These are phyloP conservation scores for Acanthamoeba polyphaga DNA, from an alignment of 208 protist species.

Conservation along the genomic window DNA sequence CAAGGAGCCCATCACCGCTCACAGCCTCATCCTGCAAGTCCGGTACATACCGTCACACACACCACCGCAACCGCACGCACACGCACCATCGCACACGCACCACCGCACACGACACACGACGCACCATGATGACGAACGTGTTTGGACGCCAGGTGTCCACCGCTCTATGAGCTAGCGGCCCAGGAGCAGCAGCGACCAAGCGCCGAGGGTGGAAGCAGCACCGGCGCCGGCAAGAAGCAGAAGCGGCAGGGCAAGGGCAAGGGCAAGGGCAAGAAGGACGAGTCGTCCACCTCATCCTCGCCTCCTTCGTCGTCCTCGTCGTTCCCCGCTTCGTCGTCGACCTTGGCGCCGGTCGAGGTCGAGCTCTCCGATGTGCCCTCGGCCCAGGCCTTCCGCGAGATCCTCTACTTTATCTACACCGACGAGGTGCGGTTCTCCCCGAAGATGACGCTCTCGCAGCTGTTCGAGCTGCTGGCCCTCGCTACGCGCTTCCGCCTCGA, in stretches of 20 bases:
- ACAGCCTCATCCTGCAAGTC: conserved; percentile 31
- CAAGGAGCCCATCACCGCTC: not conserved
- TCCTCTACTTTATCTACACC: conserved; percentile 3
- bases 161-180: not conserved
- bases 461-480: not conserved
- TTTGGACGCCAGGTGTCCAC: not conserved
- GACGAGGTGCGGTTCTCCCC: not conserved
- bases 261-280: not conserved
- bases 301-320: not conserved
- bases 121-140: no score
- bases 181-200: not conserved
- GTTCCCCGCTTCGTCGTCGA: no score
- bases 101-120: not conserved
- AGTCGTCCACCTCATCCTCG: not conserved
- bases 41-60: not conserved
- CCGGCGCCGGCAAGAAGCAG: not conserved
- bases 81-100: not conserved
- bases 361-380: not conserved
- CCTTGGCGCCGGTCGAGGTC: not conserved
- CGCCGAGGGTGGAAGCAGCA: not conserved
- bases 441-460: not conserved
- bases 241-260: no score
- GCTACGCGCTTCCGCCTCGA: not conserved
- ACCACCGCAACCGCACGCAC: not conserved
- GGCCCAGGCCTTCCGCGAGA: not conserved